Evolutionary conservation across 306 rosid genomes (phyloP).

Genomic region (Quercus gilva): DNA sequence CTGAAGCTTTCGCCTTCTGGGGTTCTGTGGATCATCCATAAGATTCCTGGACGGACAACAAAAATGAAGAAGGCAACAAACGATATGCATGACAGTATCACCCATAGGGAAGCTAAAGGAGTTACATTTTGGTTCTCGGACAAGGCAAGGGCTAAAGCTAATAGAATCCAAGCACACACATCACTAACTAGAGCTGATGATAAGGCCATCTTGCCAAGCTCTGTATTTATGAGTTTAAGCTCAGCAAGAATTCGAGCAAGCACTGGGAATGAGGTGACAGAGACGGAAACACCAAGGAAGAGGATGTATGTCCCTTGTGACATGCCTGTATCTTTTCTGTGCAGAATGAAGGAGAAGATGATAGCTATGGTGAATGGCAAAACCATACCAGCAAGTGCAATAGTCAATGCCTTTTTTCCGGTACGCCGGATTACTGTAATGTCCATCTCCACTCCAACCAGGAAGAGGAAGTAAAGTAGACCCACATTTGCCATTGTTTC

Average conservation of each 20-base stretch:
- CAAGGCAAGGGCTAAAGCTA: conserved; percentile 81
- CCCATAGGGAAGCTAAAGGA: conserved; percentile 74
- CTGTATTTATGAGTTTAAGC: conserved; percentile 76
- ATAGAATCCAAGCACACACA: conserved; percentile 80
- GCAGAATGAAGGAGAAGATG: conserved; percentile 28
- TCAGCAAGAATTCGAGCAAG: conserved; percentile 74
- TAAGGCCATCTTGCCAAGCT: conserved; percentile 67
- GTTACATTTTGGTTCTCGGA: conserved; percentile 40
- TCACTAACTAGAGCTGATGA: conserved; percentile 72
- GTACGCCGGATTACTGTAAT: conserved; percentile 52
- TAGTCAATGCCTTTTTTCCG: conserved; percentile 47
- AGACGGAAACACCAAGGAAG: conserved; percentile 71
- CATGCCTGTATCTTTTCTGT: neutral
- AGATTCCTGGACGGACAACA: conserved; percentile 53
- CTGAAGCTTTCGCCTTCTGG: conserved; percentile 85
- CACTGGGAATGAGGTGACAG: conserved; percentile 79
- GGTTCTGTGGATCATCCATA: conserved; percentile 61
- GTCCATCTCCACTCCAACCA: conserved; percentile 92
- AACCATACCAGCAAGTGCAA: conserved; percentile 70
- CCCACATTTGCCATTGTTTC: conserved; percentile 78
- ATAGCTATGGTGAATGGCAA: conserved; percentile 55
- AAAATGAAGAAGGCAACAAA: conserved; percentile 57
- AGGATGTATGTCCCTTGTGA: conserved; percentile 34
- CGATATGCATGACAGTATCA: conserved; percentile 54
- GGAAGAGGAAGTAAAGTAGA: conserved; percentile 68